Percentiles rank a stretch among this genome's conserved stretches.
phyloP scores from a whole-genome alignment of 805 yeast genomes.

The Yarrowia divulgata region DNA sequence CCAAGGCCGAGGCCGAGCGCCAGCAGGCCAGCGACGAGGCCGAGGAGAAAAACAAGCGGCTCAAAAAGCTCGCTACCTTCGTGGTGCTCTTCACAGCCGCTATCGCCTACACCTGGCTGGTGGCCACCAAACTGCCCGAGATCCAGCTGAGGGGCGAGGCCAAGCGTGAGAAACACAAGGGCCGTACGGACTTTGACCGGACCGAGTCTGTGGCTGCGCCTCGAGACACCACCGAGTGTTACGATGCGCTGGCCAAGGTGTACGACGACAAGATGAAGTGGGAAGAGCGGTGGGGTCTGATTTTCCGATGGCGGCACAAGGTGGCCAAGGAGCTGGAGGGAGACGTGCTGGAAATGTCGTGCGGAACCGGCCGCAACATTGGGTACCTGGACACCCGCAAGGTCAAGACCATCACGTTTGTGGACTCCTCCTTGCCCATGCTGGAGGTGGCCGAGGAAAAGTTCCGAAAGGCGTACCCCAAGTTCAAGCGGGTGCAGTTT shows the following conservation, averaged over 20 bases:
- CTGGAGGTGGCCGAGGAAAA: conserved; percentile 78
- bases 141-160: conserved; percentile 27
- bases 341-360: conserved; percentile 91
- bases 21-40: conserved; percentile 16
- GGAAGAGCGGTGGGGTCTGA: conserved; percentile 63
- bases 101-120: conserved; percentile 34
- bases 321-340: conserved; percentile 79
- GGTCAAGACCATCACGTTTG: conserved; percentile 76
- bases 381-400: conserved; percentile 68
- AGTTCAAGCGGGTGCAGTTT: conserved; percentile 75
- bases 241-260: conserved; percentile 62
- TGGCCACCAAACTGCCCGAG: conserved; percentile 30
- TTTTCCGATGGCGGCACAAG: conserved; percentile 73
- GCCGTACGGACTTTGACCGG: conserved; percentile 28
- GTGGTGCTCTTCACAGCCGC: conserved; percentile 21
- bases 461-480: conserved; percentile 71
- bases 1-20: conserved; percentile 31
- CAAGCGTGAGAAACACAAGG: conserved; percentile 17
- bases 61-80: conserved; percentile 29
- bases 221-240: conserved; percentile 36
- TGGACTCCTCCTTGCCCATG: conserved; percentile 88
- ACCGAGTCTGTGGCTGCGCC: conserved; percentile 24
- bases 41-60: conserved; percentile 35
- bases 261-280: conserved; percentile 82
- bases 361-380: conserved; percentile 95